Base-by-base conservation (phyloP, 1,284 basidiomycete genomes). In the Marasmius fiardii region DNA sequence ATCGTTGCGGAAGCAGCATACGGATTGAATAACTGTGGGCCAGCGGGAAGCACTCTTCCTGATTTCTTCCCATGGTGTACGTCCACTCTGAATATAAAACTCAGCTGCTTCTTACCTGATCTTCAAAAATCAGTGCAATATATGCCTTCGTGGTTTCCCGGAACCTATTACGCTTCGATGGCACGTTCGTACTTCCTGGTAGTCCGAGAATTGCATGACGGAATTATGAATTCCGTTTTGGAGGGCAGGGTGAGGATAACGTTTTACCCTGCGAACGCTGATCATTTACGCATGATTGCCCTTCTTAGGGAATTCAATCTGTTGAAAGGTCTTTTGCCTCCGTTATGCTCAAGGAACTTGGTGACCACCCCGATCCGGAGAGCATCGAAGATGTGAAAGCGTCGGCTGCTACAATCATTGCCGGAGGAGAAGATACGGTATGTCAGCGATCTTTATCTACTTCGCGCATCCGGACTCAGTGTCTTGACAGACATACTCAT, bases 71-170 rank as follows among this genome's bases (percentile, higher is more conserved):
- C 65, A 10, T 49, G 60, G 18, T 31, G 61, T 62, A 48, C n/a
- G 61, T 58, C 12, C 24, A 5, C 5, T n/a, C 12, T 11, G n/a
- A n/a, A 37, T 37, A 37, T 11, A 5, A 3, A n/a, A 2, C 24
- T 26, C 2, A 3, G n/a, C 43, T 48, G 31, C 52, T n/a, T n/a
- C n/a, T n/a, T n/a, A n/a, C n/a, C 5, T 37, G n/a, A 37, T 5
- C 12, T n/a, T n/a, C 5, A n/a, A 37, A 37, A 12, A 37, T 31
- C 28, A 67, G 65, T 67, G 21, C 24, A 50, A 41, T 24, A 63
- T 44, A 58, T 64, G 7, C 65, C 65, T 8, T 63, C 63, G 1
- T 68, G 65, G 64, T 65, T 68, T 28, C 67, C 67, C n/a, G 65
- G 64, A 1, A 59, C 62, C 31, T 58, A 60, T 53, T 67, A 65